These are phyloP conservation scores for Exophiala xenobiotica DNA, from an alignment of 2,329 filamentous ascomycete species.

Conservation along the genomic window DNA sequence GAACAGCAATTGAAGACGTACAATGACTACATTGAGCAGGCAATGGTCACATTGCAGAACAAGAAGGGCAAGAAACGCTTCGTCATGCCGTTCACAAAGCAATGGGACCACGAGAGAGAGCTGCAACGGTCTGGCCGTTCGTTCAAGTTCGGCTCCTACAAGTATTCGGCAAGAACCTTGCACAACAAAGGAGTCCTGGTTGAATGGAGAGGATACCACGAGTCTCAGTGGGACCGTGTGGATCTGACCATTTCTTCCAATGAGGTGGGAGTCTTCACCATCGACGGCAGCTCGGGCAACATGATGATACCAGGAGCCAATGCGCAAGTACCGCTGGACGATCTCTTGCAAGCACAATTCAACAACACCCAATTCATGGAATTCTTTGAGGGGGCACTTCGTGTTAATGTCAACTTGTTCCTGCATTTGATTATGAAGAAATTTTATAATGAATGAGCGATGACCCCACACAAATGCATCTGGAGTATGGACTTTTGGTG, in stretches of 20 bases:
- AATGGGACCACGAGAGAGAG: constrained; percentile 98
- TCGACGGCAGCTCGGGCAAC: constrained; percentile 85
- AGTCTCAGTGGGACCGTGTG: constrained; percentile 84
- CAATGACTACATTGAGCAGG: constrained; percentile 98
- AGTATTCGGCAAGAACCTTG: constrained; percentile 87
- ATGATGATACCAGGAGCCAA: constrained; percentile 96
- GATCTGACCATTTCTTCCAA: constrained; percentile 94
- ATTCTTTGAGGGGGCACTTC: constrained; percentile 79
- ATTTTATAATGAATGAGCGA: constrained; percentile 67
- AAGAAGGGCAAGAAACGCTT: constrained; percentile 96
- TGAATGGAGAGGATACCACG: constrained; percentile 78
- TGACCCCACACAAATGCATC: constrained; percentile 11
- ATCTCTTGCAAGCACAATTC: constrained; percentile 93
- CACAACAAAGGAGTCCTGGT: constrained; percentile 93
- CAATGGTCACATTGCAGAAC: constrained; percentile 93
- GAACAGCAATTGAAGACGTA: constrained; percentile 96
- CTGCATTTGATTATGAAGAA: constrained; percentile 98
- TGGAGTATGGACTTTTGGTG: not conserved
- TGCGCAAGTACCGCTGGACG: constrained; percentile 84
- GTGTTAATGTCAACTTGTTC: constrained; percentile 93
- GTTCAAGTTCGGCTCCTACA: constrained; percentile 96
- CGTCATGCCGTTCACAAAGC: constrained; percentile 93
- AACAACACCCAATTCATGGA: constrained; percentile 96
- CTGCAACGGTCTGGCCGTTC: constrained; percentile 88
- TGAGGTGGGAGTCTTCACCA: constrained; percentile 86